A percentile compares a stretch with the other conserved stretches of the same genome.
Conservation (phyloP, 1,139 yeast genomes). For the Hyphopichia khmerensis region DNA sequence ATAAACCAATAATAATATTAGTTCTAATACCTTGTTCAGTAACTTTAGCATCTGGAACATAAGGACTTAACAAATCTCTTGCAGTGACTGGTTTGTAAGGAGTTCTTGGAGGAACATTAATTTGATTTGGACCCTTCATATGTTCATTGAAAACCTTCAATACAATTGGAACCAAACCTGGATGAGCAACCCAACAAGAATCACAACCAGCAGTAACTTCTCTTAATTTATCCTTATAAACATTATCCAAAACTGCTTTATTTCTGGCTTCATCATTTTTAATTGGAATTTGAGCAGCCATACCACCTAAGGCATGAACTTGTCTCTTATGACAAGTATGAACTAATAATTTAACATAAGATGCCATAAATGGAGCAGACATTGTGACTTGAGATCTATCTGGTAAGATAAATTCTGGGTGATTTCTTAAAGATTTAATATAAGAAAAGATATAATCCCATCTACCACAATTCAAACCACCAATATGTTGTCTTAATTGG, state of each 20-base stretch:
- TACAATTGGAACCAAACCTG: conserved; percentile 74
- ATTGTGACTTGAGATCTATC: conserved; percentile 27
- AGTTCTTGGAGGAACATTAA: conserved; percentile 54
- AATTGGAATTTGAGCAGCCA: conserved; percentile 64
- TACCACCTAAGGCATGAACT: conserved; percentile 31
- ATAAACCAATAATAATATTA: conserved; percentile 69
- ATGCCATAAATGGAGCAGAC: conserved; percentile 27
- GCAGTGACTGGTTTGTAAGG: conserved; percentile 55
- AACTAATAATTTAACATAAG: conserved; percentile 25
- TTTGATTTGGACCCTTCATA: conserved; percentile 85
- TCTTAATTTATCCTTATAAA: conserved; percentile 68
- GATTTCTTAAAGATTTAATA: conserved; percentile 24
- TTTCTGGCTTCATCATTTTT: conserved; percentile 66
- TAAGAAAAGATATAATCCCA: conserved; percentile 31
- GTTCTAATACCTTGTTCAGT: conserved; percentile 75
- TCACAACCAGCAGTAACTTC: conserved; percentile 78
- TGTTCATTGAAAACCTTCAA: conserved; percentile 75
- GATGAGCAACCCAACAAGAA: conserved; percentile 84
- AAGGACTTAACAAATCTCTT: conserved; percentile 69
- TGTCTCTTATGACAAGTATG: conserved; percentile 29
- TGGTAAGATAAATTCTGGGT: conserved; percentile 23
- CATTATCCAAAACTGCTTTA: conserved; percentile 67
- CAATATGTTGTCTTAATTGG: conserved; percentile 26
- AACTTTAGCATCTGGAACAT: conserved; percentile 60
- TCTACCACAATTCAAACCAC: conserved; percentile 31